Evolutionary conservation across 2,329 filamentous ascomycete species (phyloP), one percentile per base, ranked within the genome.

Genomic region (Fonsecaea pugnacius): DNA sequence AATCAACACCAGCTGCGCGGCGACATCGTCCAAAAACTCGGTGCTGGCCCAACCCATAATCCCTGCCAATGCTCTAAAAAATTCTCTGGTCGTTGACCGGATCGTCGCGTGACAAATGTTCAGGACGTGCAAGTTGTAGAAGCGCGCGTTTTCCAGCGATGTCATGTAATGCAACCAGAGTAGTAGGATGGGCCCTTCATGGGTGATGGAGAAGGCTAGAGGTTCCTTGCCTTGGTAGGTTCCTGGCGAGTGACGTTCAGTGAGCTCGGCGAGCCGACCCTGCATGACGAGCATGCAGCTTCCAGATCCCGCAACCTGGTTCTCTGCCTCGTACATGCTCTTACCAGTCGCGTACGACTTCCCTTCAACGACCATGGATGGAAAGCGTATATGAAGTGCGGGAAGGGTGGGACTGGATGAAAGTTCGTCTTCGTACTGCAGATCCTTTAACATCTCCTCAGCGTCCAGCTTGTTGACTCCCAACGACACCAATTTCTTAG

Each of bases 141-240:
- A 12, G 38, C 14, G 8, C 8, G 52, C 16, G 27, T 27, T 35
- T 14, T 51, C 43, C 40, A 32, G 40, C 18, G 16, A n/a, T 10
- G 27, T 14, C 1, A 40, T n/a, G 32, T 61, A 38, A 27, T 71
- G 65, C 33, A 60, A 53, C 65, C 58, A 71, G 57, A 71, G 55
- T 67, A 68, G 60, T 40, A 70, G 56, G 36, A 65, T 33, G 36
- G 69, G 67, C 51, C 69, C 69, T 56, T 69, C 14, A 18, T 63
- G 69, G 43, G 21, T 60, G 56, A 71, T 65, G 27, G 69, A 62
- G 59, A 70, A 71, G 64, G 69, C 64, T 24, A 71, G 58, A 8
- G 60, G 69, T n/a, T 16, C 38, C 2, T n/a, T n/a, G 6, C n/a
- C 16, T 7, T 14, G 38, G 2, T 40, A 3, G 16, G 14, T 16